Evolutionary conservation across 2,329 filamentous ascomycete genomes (phyloP).

Genomic region (Cladosporium sp.): DNA sequence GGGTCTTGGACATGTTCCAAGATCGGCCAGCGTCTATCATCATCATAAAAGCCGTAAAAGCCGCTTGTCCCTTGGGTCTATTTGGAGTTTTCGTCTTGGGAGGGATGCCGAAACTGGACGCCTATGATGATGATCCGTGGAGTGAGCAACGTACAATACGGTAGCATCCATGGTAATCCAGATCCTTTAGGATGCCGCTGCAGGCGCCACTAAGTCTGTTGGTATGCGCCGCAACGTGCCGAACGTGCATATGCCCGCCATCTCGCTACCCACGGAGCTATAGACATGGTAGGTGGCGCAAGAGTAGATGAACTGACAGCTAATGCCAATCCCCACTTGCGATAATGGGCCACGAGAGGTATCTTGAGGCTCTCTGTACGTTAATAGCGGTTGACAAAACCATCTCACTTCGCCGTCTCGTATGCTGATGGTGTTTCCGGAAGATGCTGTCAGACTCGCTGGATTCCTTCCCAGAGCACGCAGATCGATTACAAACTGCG

Average conservation of each 20-base stretch:
- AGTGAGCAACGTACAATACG: not conserved
- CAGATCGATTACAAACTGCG: not conserved
- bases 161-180: not conserved
- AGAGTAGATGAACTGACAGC: not conserved
- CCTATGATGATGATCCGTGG: not conserved
- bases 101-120: no score
- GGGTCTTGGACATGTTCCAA: not conserved
- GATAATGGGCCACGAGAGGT: not conserved
- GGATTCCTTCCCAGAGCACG: not conserved
- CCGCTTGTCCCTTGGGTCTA: no score
- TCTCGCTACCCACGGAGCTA: not conserved
- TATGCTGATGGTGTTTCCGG: not conserved
- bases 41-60: no score
- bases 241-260: conserved; percentile 7
- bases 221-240: conserved; percentile 1
- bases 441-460: conserved; percentile 1
- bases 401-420: not conserved
- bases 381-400: not conserved
- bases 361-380: not conserved
- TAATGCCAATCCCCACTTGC: not conserved
- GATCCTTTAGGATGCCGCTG: conserved; percentile 8
- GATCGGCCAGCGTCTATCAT: not conserved
- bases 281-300: not conserved
- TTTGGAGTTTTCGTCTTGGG: no score
- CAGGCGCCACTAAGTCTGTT: conserved; percentile 12